Conservation (phyloP, 352 stramenopile species). For the Paralagenidium karlingii region DNA sequence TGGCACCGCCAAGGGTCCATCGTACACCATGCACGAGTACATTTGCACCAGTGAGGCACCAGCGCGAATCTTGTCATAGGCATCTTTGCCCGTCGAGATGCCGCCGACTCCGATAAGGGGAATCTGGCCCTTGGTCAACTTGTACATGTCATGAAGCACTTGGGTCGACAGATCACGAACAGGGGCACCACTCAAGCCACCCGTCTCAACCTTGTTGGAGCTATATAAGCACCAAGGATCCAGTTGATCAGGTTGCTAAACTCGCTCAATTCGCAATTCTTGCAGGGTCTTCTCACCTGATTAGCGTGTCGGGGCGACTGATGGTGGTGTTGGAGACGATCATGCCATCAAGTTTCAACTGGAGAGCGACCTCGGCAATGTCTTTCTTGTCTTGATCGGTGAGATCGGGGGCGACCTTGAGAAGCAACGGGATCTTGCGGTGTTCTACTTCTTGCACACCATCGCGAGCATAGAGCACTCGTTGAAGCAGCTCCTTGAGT, state of each 20-base stretch:
- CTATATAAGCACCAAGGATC: constrained; percentile 6
- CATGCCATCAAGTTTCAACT: constrained; percentile 87
- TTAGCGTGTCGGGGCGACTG: constrained; percentile 67
- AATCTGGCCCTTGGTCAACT: constrained; percentile 86
- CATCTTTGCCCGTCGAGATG: constrained; percentile 87
- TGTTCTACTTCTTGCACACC: constrained; percentile 36
- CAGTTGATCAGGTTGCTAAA: neutral
- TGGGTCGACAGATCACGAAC: constrained; percentile 90
- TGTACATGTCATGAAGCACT: constrained; percentile 92
- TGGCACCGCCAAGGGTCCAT: constrained; percentile 77
- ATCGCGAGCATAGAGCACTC: constrained; percentile 55
- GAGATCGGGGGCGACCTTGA: constrained; percentile 98
- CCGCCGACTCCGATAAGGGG: constrained; percentile 95
- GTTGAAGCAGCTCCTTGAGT: constrained; percentile 61
- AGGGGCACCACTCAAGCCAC: constrained; percentile 92
- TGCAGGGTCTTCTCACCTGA: too few relatives aligned
- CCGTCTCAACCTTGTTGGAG: constrained; percentile 66
- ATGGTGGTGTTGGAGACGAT: constrained; percentile 98
- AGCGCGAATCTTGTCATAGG: constrained; percentile 96
- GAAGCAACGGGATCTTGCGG: constrained; percentile 83
- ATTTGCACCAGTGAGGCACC: constrained; percentile 93
- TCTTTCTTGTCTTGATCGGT: constrained; percentile 90
- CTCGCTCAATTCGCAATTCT: too few relatives aligned
- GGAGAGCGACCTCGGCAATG: constrained; percentile 85
- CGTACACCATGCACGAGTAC: constrained; percentile 90